Base-by-base conservation (phyloP, 805 yeast genomes). In the Lachancea lanzarotensis region DNA sequence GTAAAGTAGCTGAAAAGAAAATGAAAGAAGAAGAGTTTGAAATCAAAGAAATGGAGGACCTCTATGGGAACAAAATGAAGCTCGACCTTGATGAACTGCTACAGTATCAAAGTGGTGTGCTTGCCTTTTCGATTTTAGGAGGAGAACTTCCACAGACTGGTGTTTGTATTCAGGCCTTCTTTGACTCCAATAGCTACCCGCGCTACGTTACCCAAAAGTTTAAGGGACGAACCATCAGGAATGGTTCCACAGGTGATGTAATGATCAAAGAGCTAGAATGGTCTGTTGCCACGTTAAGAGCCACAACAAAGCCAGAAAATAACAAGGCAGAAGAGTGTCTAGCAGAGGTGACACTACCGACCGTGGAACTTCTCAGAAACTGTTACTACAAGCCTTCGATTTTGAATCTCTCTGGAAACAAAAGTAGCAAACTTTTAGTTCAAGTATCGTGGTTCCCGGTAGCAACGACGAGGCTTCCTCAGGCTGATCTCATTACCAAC, bases 381-480 rank as follows among this genome's bases (percentile, higher is more conserved):
- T 75, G 84, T n/a, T 88, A 79, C 60, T 69, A 75, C 42, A 69
- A 75, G 49, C 85, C 90, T 26, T 71, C 74, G 43, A 70, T 72
- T 3, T 47, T 89, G 44, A 71, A 75, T 1, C 63, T 89, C 50
- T 61, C 70, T 15, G 84, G 87, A 17, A 62, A 73, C 15, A 70
- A 74, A 25, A 68, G 71, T 6, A 73, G 77, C 16, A 74, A 74
- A 50, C 65, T 89, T 49, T 75, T 71, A 52, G 50, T 84, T 15
- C 81, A 79, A 53, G 70, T 79, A 25, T 81, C 87, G 49, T 91
- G 88, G 85, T 75, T 88, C 57, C 98, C 98, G 26, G 67, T 88
- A 10, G 65, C 73, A 36, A 71, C 74, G 43, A 59, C 75, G 32
- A 68, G 70, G 26, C 67, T 91, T 37, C 95, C 95, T 45, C 77